phyloP scores from a whole-genome alignment of 2,329 filamentous ascomycete genomes.

The Trichoderma sp. region DNA sequence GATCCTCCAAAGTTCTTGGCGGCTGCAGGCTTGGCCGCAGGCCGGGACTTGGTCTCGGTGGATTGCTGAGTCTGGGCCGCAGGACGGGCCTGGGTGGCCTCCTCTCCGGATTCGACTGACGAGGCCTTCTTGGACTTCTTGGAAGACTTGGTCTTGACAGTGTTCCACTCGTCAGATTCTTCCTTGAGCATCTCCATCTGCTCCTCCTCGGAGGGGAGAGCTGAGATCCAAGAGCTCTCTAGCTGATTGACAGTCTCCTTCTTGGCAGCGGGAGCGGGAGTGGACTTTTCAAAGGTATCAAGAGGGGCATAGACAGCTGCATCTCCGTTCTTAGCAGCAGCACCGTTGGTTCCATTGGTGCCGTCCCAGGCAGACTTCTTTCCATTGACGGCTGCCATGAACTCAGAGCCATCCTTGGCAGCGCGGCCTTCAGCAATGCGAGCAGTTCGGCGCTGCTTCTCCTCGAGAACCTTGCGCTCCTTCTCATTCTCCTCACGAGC shows the following conservation, averaged over 20 bases:
- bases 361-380: slow-evolving; percentile 50
- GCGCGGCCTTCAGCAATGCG: slow-evolving; percentile 81
- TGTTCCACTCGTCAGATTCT: slow-evolving; percentile 61
- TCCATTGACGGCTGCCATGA: slow-evolving; percentile 51
- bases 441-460: slow-evolving; percentile 82
- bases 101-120: slow-evolving; percentile 44
- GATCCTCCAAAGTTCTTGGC: slow-evolving; percentile 49
- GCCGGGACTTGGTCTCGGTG: slow-evolving; percentile 35
- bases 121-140: slow-evolving; percentile 47
- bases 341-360: slow-evolving; percentile 32
- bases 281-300: slow-evolving; percentile 58
- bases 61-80: slow-evolving; percentile 41
- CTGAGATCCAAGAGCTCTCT: slow-evolving; percentile 52
- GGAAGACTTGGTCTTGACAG: slow-evolving; percentile 56
- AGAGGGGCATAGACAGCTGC: slow-evolving; percentile 54
- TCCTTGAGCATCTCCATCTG: slow-evolving; percentile 61
- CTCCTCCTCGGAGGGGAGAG: slow-evolving; percentile 64
- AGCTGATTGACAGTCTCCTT: slow-evolving; percentile 42
- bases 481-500: slow-evolving; percentile 77
- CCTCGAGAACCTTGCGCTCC: slow-evolving; percentile 73
- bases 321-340: slow-evolving; percentile 38
- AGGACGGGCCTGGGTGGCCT: slow-evolving; percentile 38
- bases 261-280: slow-evolving; percentile 37
- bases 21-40: slow-evolving; percentile 39
- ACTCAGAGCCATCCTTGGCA: slow-evolving; percentile 76